Evolutionary conservation across 176 grass and related monocot species (phyloP).

Genomic region (Aegilops tauschii): DNA sequence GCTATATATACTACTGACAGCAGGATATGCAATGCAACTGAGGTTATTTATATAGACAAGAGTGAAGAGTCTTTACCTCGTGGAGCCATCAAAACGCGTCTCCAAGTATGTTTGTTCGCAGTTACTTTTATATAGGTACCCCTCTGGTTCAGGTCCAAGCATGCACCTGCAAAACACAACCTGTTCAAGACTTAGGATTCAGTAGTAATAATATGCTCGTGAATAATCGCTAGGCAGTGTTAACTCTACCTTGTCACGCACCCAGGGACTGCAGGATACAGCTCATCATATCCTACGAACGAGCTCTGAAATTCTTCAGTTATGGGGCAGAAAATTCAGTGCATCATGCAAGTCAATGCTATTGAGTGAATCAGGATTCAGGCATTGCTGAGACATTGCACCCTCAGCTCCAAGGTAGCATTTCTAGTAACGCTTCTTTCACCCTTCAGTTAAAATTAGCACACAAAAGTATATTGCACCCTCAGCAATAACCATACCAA

Average conservation of each 20-base stretch:
- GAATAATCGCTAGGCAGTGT: not conserved
- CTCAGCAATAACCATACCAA: not conserved
- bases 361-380: not conserved
- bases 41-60: not conserved
- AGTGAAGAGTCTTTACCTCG: not conserved
- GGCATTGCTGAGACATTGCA: not conserved
- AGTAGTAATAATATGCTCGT: not conserved
- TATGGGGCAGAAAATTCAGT: not conserved
- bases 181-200: not conserved
- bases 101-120: not conserved
- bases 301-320: not conserved
- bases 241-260: not conserved
- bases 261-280: conserved; percentile 4
- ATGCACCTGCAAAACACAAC: not conserved
- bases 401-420: not conserved
- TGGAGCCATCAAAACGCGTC: not conserved
- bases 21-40: not conserved
- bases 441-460: not conserved
- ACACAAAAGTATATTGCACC: not conserved
- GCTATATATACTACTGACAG: not conserved
- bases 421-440: not conserved
- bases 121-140: not conserved
- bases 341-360: not conserved
- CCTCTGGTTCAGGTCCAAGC: not conserved
- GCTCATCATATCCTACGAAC: not conserved